phyloP scores from a whole-genome alignment of 2,329 filamentous ascomycete species.

The Aspergillus caelatus region DNA sequence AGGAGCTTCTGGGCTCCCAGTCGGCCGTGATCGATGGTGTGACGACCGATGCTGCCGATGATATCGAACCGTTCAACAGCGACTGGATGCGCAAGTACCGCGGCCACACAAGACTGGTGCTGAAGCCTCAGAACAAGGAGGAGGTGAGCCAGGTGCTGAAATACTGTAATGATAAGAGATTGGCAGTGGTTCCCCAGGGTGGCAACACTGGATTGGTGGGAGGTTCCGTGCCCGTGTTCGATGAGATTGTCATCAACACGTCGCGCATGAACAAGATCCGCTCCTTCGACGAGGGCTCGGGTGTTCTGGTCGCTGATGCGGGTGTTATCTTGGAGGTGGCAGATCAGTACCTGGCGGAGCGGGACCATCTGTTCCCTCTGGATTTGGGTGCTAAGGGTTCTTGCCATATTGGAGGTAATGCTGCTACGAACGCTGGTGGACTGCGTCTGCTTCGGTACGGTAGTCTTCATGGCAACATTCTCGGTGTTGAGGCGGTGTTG shows the following conservation, averaged over 20 bases:
- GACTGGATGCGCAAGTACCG: conserved; percentile 99
- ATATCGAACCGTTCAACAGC: conserved; percentile 88
- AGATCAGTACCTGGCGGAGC: conserved; percentile 81
- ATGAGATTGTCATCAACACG: conserved; percentile 94
- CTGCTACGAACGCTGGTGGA: conserved; percentile 93
- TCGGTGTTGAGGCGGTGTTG: conserved; percentile 90
- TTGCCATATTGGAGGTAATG: conserved; percentile 93
- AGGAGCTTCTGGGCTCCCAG: conserved; percentile 73
- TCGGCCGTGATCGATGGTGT: conserved; percentile 85
- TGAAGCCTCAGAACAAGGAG: conserved; percentile 81
- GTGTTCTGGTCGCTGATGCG: conserved; percentile 85
- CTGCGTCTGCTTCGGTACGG: conserved; percentile 88
- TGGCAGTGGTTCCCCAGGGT: conserved; percentile 95
- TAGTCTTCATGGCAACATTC: conserved; percentile 87
- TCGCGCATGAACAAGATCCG: conserved; percentile 87
- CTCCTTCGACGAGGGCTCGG: conserved; percentile 90
- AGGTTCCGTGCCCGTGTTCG: conserved; percentile 93
- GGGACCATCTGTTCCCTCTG: conserved; percentile 86
- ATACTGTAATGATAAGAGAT: conserved; percentile 91
- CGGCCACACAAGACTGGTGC: conserved; percentile 81
- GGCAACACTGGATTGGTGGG: conserved; percentile 96
- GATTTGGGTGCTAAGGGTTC: conserved; percentile 98
- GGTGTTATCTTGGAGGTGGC: conserved; percentile 88
- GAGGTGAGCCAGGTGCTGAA: conserved; percentile 88
- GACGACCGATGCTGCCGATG: conserved; percentile 71